A percentile compares a stretch with the other conserved stretches of the same genome.
phyloP scores from a whole-genome alignment of 805 yeast species.

The Diddensiella santjacobensis region DNA sequence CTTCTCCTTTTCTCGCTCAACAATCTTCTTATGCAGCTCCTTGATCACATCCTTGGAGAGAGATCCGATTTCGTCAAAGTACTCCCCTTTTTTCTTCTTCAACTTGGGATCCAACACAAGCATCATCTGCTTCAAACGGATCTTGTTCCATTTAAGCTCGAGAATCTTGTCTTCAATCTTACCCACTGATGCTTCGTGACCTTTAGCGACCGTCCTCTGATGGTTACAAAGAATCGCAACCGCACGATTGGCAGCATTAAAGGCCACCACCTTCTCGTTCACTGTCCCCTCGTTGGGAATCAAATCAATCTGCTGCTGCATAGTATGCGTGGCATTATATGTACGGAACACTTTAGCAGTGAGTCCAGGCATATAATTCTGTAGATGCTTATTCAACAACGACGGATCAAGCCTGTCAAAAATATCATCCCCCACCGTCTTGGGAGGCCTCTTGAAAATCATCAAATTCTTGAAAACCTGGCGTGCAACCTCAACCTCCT shows the following conservation, averaged over 20 bases:
- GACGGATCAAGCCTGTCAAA: conserved; percentile 88
- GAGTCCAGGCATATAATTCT: conserved; percentile 84
- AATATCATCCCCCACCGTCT: conserved; percentile 85
- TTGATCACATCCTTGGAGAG: conserved; percentile 61
- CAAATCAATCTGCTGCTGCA: conserved; percentile 89
- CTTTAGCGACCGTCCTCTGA: conserved; percentile 86
- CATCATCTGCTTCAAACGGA: conserved; percentile 67
- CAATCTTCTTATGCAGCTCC: conserved; percentile 52
- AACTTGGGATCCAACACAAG: conserved; percentile 55
- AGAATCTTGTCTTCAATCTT: conserved; percentile 72
- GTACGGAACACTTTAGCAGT: conserved; percentile 98
- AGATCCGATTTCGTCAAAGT: conserved; percentile 65
- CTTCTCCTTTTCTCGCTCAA: conserved; percentile 65
- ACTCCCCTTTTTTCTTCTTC: conserved; percentile 42
- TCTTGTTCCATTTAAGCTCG: conserved; percentile 82
- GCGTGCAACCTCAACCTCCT: conserved; percentile 87
- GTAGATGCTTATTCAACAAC: conserved; percentile 78
- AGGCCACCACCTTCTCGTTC: conserved; percentile 79
- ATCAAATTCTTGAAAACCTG: conserved; percentile 87
- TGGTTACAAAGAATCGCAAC: conserved; percentile 97
- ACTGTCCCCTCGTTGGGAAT: conserved; percentile 85
- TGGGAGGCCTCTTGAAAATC: conserved; percentile 84
- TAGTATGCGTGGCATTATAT: conserved; percentile 90
- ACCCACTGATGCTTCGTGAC: conserved; percentile 75
- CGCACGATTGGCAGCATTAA: conserved; percentile 91